Base-by-base conservation (phyloP, 78 protist species). In the Tieghemostelium lacteum region DNA sequence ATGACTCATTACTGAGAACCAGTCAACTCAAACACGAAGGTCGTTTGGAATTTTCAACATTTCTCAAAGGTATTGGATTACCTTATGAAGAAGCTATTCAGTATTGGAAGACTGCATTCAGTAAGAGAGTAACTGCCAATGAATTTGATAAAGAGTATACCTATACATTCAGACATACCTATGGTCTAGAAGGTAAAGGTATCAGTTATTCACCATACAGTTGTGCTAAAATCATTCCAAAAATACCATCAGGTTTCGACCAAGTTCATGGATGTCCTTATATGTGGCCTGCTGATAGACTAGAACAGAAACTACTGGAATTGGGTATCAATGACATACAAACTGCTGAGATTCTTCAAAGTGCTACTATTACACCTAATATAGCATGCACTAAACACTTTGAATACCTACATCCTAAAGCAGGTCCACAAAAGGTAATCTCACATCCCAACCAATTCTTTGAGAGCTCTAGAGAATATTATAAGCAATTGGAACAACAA, bases 131-230 rank as follows among this genome's bases (percentile, higher is more conserved):
- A 83, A 12, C 93, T 2, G 55, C n/a, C 33, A 85, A 92, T 33
- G 94, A 95, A 67, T 97, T 95, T 66, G 93, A 95, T 40, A 86
- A 93, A 73, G 87, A 76, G 31, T 93, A 97, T 45, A 85, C 85
- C 2, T 97, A 97, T 85, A 83, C 45, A 55, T 42, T 97, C 26
- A 91, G 98, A 3, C 97, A 97, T 78, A 95, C 75, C 85, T 97
- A 97, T 29, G 98, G 98, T 36, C 71, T 74, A 29, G 98, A 97
- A 37, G 98, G 97, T 49, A 94, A 94, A 83, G 78, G 95, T 29
- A 39, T 61, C 16, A 65, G 92, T 34, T 97, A 93, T 75, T 65
- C 88, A 10, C 95, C 98, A 10, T 85, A 73, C 45, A 24, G 72
- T 2, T 89, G 97, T 69, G 1, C 31, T n/a, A 87, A 85, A 63